Evolutionary conservation across 148 eudicot species (phyloP), one percentile per base, ranked within the genome.

Genomic region (Vaccinium vitisidaea): DNA sequence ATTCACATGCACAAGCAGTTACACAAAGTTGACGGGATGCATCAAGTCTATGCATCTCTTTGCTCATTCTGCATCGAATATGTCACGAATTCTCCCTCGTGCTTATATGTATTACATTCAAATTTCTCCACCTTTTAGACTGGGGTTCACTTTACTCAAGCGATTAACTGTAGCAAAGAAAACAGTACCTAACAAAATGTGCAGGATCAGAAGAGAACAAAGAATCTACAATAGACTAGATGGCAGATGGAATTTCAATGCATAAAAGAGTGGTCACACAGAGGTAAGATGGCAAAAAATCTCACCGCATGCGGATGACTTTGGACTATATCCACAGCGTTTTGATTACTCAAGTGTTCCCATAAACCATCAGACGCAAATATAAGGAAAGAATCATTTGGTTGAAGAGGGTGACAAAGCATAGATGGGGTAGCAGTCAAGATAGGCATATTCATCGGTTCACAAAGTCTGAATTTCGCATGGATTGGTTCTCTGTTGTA

Each of bases 281-380:
- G 48, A 71, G 61, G 59, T 27, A 23, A 80, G 50, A 82, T 30
- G 18, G 73, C 30, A 27, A 39, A 87, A 69, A 85, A 84, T 75
- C 95, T 91, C 90, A 94, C 97, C 8, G 91, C 87, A 71, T 86
- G 95, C 25, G 97, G 97, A 88, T 92, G 87, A 82, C 77, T 92
- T 43, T 90, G 89, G 88, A 94, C 95, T 82, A 94, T 94, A 30
- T 94, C 95, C 86, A 94, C 97, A 80, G 97, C 97, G 56, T 88
- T 90, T 90, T 94, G 93, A 84, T 94, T 94, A 79, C 87, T 88
- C 91, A 94, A 84, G 90, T 92, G 95, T 83, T 94, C 97, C 97
- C 97, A 94, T 88, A 94, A 88, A 84, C 93, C 92, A 89, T 92
- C 96, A 83, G 95, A 93, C 86, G 95, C 95, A 90, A 93, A 90